Conservation (phyloP, 1,284 basidiomycete species). For the Ustilago esculenta region DNA sequence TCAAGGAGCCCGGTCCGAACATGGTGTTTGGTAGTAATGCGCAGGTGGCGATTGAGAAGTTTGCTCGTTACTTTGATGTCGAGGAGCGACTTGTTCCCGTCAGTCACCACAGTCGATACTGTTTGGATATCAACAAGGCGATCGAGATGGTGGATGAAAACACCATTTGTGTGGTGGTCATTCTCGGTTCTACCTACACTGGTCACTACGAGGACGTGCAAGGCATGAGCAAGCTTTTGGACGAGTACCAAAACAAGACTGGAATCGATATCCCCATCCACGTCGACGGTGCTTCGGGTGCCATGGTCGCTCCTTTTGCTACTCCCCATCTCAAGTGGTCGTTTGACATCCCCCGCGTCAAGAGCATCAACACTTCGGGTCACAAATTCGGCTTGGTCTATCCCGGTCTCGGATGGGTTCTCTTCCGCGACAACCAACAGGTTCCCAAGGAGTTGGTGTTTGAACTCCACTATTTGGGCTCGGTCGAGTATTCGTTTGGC, state of each 20-base stretch:
- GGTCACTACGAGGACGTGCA: constrained; percentile 92
- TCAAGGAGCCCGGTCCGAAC: constrained; percentile 71
- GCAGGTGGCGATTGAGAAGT: constrained; percentile 70
- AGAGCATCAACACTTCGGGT: constrained; percentile 76
- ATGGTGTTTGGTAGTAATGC: constrained; percentile 84
- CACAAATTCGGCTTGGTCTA: constrained; percentile 90
- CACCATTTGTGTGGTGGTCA: constrained; percentile 71
- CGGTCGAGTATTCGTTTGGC: constrained; percentile 74
- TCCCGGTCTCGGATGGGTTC: constrained; percentile 73
- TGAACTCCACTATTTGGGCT: constrained; percentile 76
- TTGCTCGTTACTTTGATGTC: constrained; percentile 90
- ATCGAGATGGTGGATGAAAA: constrained; percentile 92
- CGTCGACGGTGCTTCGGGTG: constrained; percentile 70
- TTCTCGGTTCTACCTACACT: constrained; percentile 81
- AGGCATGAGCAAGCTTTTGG: constrained; percentile 83
- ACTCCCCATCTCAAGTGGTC: constrained; percentile 84
- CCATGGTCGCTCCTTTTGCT: constrained; percentile 76
- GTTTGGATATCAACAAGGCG: constrained; percentile 82
- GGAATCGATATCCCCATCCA: constrained; percentile 75
- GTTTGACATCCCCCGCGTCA: constrained; percentile 74
- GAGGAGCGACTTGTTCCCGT: constrained; percentile 70
- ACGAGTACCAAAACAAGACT: constrained; percentile 83
- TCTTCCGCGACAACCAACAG: constrained; percentile 58
- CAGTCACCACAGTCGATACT: constrained; percentile 70
- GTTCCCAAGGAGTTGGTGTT: constrained; percentile 76